Evolutionary conservation across 768 basidiomycete species (phyloP), one percentile per base, ranked within the genome.

Genomic region (Naganishia friedmannii): DNA sequence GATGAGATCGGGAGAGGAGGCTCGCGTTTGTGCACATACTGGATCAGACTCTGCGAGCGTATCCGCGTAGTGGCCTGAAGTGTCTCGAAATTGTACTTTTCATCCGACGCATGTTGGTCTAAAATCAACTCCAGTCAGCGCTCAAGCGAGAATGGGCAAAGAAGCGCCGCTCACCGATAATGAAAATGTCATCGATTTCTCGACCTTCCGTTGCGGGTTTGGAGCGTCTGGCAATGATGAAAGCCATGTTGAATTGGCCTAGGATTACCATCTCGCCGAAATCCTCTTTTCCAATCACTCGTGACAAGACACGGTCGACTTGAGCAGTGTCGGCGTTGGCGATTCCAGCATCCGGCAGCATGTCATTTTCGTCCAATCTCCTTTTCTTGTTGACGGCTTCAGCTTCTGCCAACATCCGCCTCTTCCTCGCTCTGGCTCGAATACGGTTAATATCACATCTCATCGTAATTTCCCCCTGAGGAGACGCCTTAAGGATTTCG

Each of bases 71-170:
- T 92, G 73, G 86, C 85, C 80, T 98, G 95, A 69, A 98, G 82
- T 0, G 87, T 90, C 84, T 98, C 96, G 77, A 98, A 98, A 78
- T 98, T 98, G 82, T 91, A 97, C 83, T 98, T 98, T 82, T 98
- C 96, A 80, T 99, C 96, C 6, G 92, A 89, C 5, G 95, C 95
- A 80, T 98, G 95, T 78, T 98, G 95, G 76, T 98, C 95, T 71
- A 13, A 21, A 39, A 19, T 10, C 28, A 37, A 13, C 2, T 26
- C 19, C 29, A 0, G 13, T 56, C 29, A 57, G 28, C n/a, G 21
- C 28, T 31, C 23, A 3, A 42, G 10, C 8, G 55, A 31, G 5
- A 32, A 26, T 34, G 23, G 32, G 21, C 34, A 4, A 26, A 29
- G 37, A 48, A 19, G 54, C 31, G n/a, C 65, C 48, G 56, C 71